Evolutionary conservation across 768 basidiomycete species (phyloP).

Genomic region (Pisolithus microcarpus): DNA sequence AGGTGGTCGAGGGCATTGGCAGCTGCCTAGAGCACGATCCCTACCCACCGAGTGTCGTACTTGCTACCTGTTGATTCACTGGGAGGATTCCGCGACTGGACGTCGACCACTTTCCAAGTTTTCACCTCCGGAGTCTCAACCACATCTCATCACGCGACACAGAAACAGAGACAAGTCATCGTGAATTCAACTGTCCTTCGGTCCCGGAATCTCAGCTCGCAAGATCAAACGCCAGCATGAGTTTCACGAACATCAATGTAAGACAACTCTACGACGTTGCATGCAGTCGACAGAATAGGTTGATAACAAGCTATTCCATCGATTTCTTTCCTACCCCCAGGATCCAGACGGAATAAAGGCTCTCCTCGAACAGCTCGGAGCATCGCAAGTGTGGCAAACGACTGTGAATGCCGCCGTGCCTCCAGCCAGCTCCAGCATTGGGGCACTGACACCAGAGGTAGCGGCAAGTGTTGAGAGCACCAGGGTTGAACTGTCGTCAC

Average conservation of each 20-base stretch:
- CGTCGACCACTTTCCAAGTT: too few species aligned
- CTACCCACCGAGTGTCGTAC: too few species aligned
- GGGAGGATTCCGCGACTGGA: too few species aligned
- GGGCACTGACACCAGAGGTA: slow-evolving; percentile 3
- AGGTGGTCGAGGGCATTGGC: too few species aligned
- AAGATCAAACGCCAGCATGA: slow-evolving; percentile 23
- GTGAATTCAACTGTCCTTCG: not conserved
- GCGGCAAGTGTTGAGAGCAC: not conserved
- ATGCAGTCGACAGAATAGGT: not conserved
- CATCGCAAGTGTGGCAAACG: slow-evolving; percentile 66
- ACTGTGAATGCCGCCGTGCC: slow-evolving; percentile 18
- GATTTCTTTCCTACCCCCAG: slow-evolving; percentile 26
- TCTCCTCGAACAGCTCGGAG: slow-evolving; percentile 60
- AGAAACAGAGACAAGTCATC: too few species aligned
- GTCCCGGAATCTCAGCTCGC: not conserved
- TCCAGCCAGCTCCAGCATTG: not conserved
- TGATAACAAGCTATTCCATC: not conserved
- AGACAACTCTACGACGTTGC: slow-evolving; percentile 5
- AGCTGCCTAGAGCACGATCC: too few species aligned
- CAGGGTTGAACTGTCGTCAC: not conserved
- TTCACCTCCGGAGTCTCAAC: too few species aligned
- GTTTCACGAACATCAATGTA: slow-evolving; percentile 56
- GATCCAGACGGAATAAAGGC: slow-evolving; percentile 62
- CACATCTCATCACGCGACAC: too few species aligned
- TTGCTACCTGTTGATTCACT: too few species aligned